Percentiles rank a stretch among this genome's conserved stretches.
These are phyloP conservation scores for Harrya chromipes DNA, from an alignment of 768 basidiomycete genomes.

Conservation along the genomic window DNA sequence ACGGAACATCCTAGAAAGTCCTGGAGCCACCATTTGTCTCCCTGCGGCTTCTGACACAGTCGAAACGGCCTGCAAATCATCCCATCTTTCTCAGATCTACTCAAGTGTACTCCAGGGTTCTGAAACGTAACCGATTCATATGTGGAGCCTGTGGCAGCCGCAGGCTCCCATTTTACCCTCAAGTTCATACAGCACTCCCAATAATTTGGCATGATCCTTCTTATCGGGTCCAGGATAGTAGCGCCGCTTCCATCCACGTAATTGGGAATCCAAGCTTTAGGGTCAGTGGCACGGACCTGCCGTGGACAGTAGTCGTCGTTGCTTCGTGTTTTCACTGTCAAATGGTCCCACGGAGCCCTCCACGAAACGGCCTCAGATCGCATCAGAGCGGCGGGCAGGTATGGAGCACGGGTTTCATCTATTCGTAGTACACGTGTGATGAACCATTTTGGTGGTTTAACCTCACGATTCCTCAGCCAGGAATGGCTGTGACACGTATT, in stretches of 20 bases:
- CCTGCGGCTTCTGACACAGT: background rate
- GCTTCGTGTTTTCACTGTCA: slow-evolving; percentile 30
- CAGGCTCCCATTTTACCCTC: background rate
- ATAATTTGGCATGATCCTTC: background rate
- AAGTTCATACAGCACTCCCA: background rate
- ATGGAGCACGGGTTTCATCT: slow-evolving; percentile 18
- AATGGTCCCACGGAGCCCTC: slow-evolving; percentile 16
- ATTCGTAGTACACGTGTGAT: slow-evolving; percentile 20
- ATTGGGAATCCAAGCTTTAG: slow-evolving; percentile 4
- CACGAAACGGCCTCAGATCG: slow-evolving; percentile 11
- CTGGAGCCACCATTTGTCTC: background rate
- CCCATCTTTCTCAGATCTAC: background rate
- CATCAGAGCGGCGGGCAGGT: slow-evolving; percentile 11
- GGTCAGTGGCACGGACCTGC: slow-evolving; percentile 10
- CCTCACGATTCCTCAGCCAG: slow-evolving; percentile 5
- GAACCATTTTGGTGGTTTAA: slow-evolving; percentile 11
- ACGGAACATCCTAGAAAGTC: background rate
- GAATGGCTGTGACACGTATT: background rate
- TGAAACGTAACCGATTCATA: background rate
- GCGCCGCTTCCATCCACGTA: slow-evolving; percentile 5
- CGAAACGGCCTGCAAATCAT: background rate
- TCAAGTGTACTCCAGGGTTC: background rate
- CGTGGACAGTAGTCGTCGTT: slow-evolving; percentile 7
- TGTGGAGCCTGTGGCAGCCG: slow-evolving; percentile 1
- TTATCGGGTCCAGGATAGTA: slow-evolving; percentile 17